A percentile compares a stretch with the other conserved stretches of the same genome.
Evolutionary conservation across 2,329 filamentous ascomycete genomes (phyloP).

Genomic region (Madurella fahalii): DNA sequence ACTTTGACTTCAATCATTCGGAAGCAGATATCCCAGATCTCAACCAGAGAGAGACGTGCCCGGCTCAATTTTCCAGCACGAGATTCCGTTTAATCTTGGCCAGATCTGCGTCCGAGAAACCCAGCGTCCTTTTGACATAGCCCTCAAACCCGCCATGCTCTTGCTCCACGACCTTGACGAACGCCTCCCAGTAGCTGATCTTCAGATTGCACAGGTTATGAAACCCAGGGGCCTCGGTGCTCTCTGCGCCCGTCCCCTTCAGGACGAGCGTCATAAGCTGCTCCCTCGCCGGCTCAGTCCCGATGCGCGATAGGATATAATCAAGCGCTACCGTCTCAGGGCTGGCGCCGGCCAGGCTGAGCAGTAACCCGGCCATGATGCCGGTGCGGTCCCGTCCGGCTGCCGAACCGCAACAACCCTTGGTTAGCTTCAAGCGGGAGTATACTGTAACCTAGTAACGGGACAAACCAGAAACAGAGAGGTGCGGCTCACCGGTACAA

Average conservation of each 20-base stretch:
- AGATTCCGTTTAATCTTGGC: constrained; percentile 46
- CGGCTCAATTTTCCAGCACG: constrained; percentile 9
- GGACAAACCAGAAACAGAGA: neutral
- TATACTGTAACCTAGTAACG: neutral
- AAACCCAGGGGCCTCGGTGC: constrained; percentile 44
- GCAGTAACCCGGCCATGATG: constrained; percentile 47
- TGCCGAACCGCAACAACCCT: constrained; percentile 21
- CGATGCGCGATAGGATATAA: constrained; percentile 52
- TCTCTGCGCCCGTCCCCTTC: constrained; percentile 34
- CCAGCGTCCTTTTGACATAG: constrained; percentile 43
- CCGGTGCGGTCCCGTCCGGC: constrained; percentile 54
- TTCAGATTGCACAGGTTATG: constrained; percentile 44
- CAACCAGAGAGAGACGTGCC: neutral
- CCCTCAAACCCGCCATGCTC: constrained; percentile 47
- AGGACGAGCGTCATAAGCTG: constrained; percentile 42
- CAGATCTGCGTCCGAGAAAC: constrained; percentile 45
- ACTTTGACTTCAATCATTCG: too few relatives aligned
- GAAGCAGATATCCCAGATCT: neutral
- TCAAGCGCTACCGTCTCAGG: constrained; percentile 43
- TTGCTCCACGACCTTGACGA: constrained; percentile 40
- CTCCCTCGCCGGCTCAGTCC: constrained; percentile 48
- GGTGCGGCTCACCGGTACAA: constrained; percentile 44
- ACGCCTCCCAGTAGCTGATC: constrained; percentile 42
- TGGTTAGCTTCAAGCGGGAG: too few relatives aligned
- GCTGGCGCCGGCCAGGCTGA: constrained; percentile 45